phyloP scores from a whole-genome alignment of 495 filamentous ascomycete genomes.

The Neurospora terricola region DNA sequence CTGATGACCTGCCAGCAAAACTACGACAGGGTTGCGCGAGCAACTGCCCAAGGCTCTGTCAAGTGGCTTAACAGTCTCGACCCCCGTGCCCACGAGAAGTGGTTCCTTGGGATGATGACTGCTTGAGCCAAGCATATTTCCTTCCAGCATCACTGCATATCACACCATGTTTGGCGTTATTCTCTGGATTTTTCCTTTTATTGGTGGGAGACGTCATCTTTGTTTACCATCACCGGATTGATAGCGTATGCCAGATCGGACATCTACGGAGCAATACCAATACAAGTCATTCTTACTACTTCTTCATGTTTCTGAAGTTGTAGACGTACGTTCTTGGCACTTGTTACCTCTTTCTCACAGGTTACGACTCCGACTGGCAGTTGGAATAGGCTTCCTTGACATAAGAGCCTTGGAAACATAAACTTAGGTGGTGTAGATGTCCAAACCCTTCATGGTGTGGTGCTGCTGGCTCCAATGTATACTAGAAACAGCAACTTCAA shows the following conservation, averaged over 20 bases:
- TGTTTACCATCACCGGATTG: not conserved
- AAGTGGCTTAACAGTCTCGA: slow-evolving; percentile 16
- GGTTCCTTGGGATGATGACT: slow-evolving; percentile 18
- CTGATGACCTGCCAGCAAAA: slow-evolving; percentile 12
- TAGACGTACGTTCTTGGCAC: not conserved
- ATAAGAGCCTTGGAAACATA: not conserved
- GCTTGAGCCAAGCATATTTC: not conserved
- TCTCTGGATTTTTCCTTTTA: not conserved
- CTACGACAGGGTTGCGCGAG: slow-evolving; percentile 7
- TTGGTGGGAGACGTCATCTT: not conserved
- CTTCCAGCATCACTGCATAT: not conserved
- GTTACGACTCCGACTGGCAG: not conserved
- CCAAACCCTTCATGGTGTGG: not conserved
- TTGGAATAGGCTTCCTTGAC: not conserved
- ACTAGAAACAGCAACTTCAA: not conserved
- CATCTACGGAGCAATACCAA: not conserved
- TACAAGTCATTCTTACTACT: not conserved
- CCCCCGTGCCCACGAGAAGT: slow-evolving; percentile 17
- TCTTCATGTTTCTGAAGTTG: not conserved
- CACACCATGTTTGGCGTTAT: not conserved
- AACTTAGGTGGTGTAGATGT: not conserved
- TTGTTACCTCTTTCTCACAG: not conserved
- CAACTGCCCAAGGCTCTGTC: slow-evolving; percentile 7
- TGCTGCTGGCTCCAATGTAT: not conserved
- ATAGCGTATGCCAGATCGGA: not conserved